phyloP scores from a whole-genome alignment of 371 early-diverging fungal genomes.

The Spiromyces aspiralis region DNA sequence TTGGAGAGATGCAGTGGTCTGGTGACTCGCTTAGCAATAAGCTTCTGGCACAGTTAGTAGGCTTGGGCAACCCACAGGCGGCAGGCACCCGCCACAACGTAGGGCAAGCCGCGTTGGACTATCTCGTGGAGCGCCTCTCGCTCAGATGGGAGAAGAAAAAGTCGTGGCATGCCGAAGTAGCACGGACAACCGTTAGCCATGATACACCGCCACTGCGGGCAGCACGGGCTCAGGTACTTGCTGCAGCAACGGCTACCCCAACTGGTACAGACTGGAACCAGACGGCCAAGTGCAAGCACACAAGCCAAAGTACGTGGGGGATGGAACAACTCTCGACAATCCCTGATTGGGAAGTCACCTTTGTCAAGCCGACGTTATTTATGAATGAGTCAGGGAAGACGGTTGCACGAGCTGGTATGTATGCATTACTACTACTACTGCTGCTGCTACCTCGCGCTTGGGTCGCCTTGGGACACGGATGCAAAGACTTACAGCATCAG shows the following conservation, averaged over 20 bases:
- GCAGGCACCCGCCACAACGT: neutral
- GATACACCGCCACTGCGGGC: too few species aligned
- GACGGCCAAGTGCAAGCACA: too few species aligned
- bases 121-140: neutral
- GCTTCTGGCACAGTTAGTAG: neutral
- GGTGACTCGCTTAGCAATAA: too few species aligned
- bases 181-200: too few species aligned
- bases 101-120: neutral
- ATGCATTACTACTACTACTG: neutral
- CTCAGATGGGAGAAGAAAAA: neutral
- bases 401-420: neutral
- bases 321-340: too few species aligned
- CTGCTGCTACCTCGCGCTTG: neutral
- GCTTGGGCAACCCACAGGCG: neutral
- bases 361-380: neutral
- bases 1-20: too few species aligned
- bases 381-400: neutral
- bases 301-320: too few species aligned
- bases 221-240: too few species aligned
- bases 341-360: neutral
- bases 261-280: too few species aligned
- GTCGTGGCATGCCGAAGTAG: too few species aligned
- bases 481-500: too few species aligned
- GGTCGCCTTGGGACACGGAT: neutral
- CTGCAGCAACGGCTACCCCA: too few species aligned